Conservation (phyloP, 192 early-diverging fungal species). For the Backusella macrospora region DNA sequence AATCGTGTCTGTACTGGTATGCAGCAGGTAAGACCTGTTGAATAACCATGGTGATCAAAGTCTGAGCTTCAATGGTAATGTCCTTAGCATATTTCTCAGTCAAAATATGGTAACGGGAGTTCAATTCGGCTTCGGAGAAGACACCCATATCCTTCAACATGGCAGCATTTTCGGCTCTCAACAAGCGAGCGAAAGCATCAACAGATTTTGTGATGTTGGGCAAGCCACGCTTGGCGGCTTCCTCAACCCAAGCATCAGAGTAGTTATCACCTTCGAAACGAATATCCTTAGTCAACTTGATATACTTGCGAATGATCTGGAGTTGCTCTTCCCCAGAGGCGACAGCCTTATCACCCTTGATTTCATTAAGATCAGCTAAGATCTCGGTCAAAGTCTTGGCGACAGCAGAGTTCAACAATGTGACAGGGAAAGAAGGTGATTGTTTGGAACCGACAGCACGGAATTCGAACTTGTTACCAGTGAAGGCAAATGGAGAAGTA, state of each 20-base stretch:
- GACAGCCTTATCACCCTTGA: slow-evolving; percentile 79
- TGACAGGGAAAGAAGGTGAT: slow-evolving; percentile 95
- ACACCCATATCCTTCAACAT: slow-evolving; percentile 85
- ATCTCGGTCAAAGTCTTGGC: slow-evolving; percentile 80
- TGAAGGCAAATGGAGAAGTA: slow-evolving; percentile 98
- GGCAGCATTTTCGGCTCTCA: slow-evolving; percentile 68
- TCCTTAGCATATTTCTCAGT: slow-evolving; percentile 98
- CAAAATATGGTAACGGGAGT: slow-evolving; percentile 94
- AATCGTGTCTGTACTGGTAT: slow-evolving; percentile 84
- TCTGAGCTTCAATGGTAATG: slow-evolving; percentile 89
- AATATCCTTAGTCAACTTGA: slow-evolving; percentile 78
- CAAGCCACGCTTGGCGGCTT: slow-evolving; percentile 92
- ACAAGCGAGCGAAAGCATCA: slow-evolving; percentile 85
- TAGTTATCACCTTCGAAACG: slow-evolving; percentile 99
- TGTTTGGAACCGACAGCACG: slow-evolving; percentile 98
- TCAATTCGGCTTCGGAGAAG: slow-evolving; percentile 84
- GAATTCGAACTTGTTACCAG: slow-evolving; percentile 99
- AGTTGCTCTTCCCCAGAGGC: slow-evolving; percentile 89
- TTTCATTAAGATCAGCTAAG: slow-evolving; percentile 69
- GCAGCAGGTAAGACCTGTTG: slow-evolving; percentile 90
- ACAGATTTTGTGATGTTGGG: slow-evolving; percentile 92
- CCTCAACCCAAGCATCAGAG: slow-evolving; percentile 89
- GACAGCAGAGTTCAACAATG: slow-evolving; percentile 91
- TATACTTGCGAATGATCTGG: slow-evolving; percentile 83
- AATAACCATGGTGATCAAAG: slow-evolving; percentile 78